These are phyloP conservation scores for Elsinoe fawcettii DNA, from an alignment of 2,329 filamentous ascomycete genomes.

Conservation along the genomic window DNA sequence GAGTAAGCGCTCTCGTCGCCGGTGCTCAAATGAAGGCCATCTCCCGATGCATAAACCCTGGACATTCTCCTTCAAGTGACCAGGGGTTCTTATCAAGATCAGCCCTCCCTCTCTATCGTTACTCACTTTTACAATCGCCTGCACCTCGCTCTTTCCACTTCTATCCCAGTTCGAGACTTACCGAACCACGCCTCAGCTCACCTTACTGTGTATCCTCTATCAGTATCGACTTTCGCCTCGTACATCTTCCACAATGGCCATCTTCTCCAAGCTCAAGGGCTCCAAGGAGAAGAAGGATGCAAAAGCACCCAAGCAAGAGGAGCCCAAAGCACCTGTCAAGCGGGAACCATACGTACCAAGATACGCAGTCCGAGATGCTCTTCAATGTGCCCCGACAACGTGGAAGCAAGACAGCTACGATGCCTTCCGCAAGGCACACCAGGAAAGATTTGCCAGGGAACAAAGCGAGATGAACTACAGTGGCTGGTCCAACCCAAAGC, in stretches of 20 bases:
- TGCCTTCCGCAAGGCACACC: constrained; percentile 13
- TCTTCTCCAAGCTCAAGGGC: constrained; percentile 28
- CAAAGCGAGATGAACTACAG: constrained; percentile 4
- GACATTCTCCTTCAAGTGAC: neutral
- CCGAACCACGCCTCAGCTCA: neutral
- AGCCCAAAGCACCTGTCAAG: constrained; percentile 23
- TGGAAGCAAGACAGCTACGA: constrained; percentile 13
- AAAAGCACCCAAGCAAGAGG: constrained; percentile 11
- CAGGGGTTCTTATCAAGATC: constrained; percentile 4
- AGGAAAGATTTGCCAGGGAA: constrained; percentile 9
- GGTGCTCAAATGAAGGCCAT: constrained; percentile 3
- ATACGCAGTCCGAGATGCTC: constrained; percentile 26
- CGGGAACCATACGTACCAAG: constrained; percentile 22
- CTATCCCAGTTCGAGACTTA: neutral
- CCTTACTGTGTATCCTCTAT: neutral
- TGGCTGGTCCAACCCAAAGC: constrained; percentile 12
- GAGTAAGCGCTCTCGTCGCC: constrained; percentile 18
- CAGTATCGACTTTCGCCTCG: neutral
- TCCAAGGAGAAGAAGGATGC: constrained; percentile 24
- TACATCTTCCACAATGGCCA: constrained; percentile 24
- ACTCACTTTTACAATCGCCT: neutral
- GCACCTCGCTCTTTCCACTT: neutral
- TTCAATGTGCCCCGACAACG: constrained; percentile 14
- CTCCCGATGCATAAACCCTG: constrained; percentile 2
- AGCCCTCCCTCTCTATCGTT: neutral